Evolutionary conservation across 768 basidiomycete species (phyloP), one percentile per base, ranked within the genome.

Genomic region (Tricholoma sp.): DNA sequence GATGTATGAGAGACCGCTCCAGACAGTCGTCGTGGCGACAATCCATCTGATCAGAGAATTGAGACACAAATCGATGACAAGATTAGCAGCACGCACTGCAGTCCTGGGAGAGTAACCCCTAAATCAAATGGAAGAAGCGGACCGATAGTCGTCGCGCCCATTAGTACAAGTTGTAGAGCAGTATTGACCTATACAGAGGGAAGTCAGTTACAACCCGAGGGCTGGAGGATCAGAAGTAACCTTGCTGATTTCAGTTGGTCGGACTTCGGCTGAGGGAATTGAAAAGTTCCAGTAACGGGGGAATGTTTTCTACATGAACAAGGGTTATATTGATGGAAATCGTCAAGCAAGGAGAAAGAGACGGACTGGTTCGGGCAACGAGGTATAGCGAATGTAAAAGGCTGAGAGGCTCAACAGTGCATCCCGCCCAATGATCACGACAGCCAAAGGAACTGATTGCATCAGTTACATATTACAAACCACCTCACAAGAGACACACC

Each of bases 221-320:
- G 55, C 12, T 11, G 29, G 22, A 39, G 64, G 31, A 41, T 31
- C 43, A 59, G 5, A 52, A 57, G 50, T 41, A 39, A 89, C 91
- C 78, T 96, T 98, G 78, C 93, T 96, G 52, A 99, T 94, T n/a
- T 72, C 72, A 10, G 97, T 98, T 0, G 96, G 96, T 29, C 83
- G 83, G 11, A 98, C 94, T 71, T 97, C 95, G 1, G 94, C 96
- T 1, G 94, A 96, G 1, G 97, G 94, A 52, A 97, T 84, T 9
- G 91, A 90, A 60, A 97, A 92, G 68, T 98, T 91, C 91, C 95
- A 99, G 72, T 98, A 99, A 32, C 97, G 84, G 22, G 75, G 69
- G 67, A 93, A 88, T 0, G 94, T 97, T 92, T 92, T 91, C 90
- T 95, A 18, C n/a, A 4, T 19, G 4, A 3, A 27, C 10, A 46